A percentile compares a stretch with the other conserved stretches of the same genome.
Evolutionary conservation across 169 alveolate genomes (phyloP).

Genomic region (Cryptosporidium felis): DNA sequence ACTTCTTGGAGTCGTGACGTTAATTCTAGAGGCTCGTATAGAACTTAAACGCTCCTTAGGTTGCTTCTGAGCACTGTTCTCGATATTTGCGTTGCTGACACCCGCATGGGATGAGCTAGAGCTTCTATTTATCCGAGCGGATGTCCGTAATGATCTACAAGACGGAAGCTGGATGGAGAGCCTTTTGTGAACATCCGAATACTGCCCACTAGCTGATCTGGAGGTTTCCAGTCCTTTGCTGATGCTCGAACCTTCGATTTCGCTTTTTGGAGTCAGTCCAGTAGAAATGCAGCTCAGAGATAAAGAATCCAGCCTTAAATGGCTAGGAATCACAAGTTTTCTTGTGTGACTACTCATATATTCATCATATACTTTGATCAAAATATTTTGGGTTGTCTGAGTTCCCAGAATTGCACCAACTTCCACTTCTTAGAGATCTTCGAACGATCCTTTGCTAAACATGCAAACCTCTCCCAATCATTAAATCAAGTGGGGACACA

Average conservation of each 20-base stretch:
- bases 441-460: conserved; percentile 18
- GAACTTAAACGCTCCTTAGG: not conserved
- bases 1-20: conserved; percentile 57
- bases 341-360: conserved; percentile 38
- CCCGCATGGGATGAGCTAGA: not conserved
- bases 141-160: conserved; percentile 52
- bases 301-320: conserved; percentile 69
- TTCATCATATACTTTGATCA: conserved; percentile 44
- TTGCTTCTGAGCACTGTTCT: not conserved
- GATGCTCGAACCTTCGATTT: not conserved
- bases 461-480: conserved; percentile 3
- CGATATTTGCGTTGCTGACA: not conserved
- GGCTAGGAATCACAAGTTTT: conserved; percentile 59
- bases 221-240: not conserved
- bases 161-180: conserved; percentile 48
- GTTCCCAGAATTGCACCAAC: no score
- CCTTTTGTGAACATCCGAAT: not conserved
- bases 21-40: not conserved
- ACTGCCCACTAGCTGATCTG: not conserved
- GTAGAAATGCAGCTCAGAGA: conserved; percentile 58
- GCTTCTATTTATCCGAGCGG: conserved; percentile 25
- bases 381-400: no score
- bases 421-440: conserved; percentile 12
- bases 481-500: conserved; percentile 20
- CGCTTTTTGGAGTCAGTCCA: conserved; percentile 54